These are phyloP conservation scores for Rubia balearica DNA, from an alignment of 305 asterid species.

Conservation along the genomic window DNA sequence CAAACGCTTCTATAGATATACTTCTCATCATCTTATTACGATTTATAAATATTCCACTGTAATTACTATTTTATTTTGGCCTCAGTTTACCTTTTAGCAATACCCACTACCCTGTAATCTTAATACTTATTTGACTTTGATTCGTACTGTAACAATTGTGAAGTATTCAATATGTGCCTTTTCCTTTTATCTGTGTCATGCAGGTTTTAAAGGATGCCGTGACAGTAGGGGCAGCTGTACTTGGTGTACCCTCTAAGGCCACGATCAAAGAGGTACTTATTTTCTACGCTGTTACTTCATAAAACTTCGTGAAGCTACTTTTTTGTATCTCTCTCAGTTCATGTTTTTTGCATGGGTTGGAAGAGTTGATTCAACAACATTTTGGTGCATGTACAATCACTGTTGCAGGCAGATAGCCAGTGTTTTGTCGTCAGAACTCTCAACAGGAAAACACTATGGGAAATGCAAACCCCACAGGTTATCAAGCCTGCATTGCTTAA, in stretches of 20 bases:
- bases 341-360: background rate
- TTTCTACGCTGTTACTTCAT: background rate
- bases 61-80: background rate
- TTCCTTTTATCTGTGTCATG: constrained; percentile 10
- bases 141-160: background rate
- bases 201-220: constrained; percentile 85
- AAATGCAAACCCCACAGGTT: constrained; percentile 99
- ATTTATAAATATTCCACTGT: background rate
- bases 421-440: constrained; percentile 83
- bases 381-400: background rate
- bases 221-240: constrained; percentile 90
- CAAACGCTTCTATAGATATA: background rate
- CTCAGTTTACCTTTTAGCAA: background rate
- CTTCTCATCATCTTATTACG: background rate
- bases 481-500: constrained; percentile 81
- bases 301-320: background rate
- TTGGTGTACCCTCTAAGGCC: constrained; percentile 95
- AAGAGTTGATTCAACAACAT: background rate
- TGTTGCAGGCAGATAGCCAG: constrained; percentile 68
- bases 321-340: too few relatives aligned
- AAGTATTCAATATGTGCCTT: constrained; percentile 11
- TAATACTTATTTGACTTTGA: background rate
- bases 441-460: constrained; percentile 93
- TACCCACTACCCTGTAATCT: background rate
- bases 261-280: constrained; percentile 77